phyloP scores from a whole-genome alignment of 768 basidiomycete species.

The Phylloporus arenicola region DNA sequence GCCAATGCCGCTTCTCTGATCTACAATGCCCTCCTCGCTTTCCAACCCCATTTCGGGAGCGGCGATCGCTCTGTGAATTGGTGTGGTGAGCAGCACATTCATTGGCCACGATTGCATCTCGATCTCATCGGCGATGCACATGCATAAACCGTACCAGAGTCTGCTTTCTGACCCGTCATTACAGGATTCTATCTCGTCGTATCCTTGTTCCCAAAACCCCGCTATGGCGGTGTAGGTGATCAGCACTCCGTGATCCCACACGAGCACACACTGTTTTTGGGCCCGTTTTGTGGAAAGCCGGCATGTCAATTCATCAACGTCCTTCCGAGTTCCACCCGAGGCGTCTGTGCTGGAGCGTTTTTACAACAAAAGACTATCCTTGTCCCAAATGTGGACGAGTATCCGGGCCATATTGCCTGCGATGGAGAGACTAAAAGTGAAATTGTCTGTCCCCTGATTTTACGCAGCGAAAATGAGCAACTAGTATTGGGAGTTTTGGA shows the following conservation, averaged over 20 bases:
- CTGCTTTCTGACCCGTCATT: constrained; percentile 18
- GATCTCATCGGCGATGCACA: neutral
- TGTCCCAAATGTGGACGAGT: constrained; percentile 73
- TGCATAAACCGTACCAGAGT: neutral
- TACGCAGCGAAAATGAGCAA: constrained; percentile 28
- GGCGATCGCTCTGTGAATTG: constrained; percentile 76
- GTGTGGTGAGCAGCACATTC: constrained; percentile 63
- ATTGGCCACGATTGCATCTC: neutral
- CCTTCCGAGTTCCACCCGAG: constrained; percentile 48
- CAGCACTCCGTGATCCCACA: constrained; percentile 9
- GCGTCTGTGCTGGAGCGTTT: constrained; percentile 85
- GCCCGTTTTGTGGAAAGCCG: constrained; percentile 87
- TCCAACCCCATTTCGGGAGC: constrained; percentile 56
- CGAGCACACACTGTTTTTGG: constrained; percentile 48
- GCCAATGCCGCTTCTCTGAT: constrained; percentile 80
- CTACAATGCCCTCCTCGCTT: constrained; percentile 71
- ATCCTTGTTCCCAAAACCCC: constrained; percentile 52
- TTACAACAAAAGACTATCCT: constrained; percentile 49
- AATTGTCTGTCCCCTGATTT: constrained; percentile 74
- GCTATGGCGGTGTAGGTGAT: constrained; percentile 12
- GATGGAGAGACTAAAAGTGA: constrained; percentile 89
- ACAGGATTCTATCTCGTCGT: constrained; percentile 84
- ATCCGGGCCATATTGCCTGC: constrained; percentile 93
- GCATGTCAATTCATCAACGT: constrained; percentile 82
- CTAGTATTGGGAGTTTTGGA: constrained; percentile 63